Evolutionary conservation across 495 filamentous ascomycete species (phyloP).

Genomic region (Aspergillus sclerotiicarbonarius): DNA sequence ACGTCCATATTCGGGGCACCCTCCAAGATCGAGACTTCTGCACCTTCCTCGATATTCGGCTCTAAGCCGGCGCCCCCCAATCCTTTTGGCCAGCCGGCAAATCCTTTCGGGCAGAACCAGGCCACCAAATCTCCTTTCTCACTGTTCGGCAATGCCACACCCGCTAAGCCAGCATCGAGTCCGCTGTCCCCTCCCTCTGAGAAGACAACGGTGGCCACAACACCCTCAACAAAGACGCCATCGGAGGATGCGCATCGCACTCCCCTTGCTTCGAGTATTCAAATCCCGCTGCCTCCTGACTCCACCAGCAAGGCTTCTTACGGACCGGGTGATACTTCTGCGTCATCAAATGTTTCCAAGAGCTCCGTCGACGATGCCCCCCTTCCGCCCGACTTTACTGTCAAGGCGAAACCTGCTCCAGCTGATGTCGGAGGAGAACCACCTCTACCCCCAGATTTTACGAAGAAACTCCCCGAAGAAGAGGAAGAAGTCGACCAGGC

Average conservation of each 20-base stretch:
- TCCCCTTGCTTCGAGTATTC: slow-evolving; percentile 25
- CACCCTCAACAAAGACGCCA: slow-evolving; percentile 22
- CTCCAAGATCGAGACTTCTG: slow-evolving; percentile 23
- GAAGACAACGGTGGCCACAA: slow-evolving; percentile 29
- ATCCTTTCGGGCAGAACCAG: slow-evolving; percentile 30
- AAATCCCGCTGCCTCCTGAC: slow-evolving; percentile 73
- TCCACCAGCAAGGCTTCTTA: slow-evolving; percentile 66
- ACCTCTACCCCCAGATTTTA: slow-evolving; percentile 42
- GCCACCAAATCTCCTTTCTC: slow-evolving; percentile 38
- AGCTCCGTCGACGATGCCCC: slow-evolving; percentile 54
- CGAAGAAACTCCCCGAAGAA: slow-evolving; percentile 9
- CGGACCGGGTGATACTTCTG: slow-evolving; percentile 64
- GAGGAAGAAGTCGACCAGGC: slow-evolving; percentile 30
- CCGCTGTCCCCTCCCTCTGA: slow-evolving; percentile 40
- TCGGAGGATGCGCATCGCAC: slow-evolving; percentile 22
- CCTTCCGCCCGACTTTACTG: slow-evolving; percentile 59
- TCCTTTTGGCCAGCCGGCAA: slow-evolving; percentile 18
- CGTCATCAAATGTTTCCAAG: slow-evolving; percentile 58
- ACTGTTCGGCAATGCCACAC: slow-evolving; percentile 30
- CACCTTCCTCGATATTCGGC: slow-evolving; percentile 35
- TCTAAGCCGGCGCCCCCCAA: slow-evolving; percentile 18
- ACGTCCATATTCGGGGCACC: slow-evolving; percentile 44
- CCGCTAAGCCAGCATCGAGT: slow-evolving; percentile 27
- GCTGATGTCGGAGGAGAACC: slow-evolving; percentile 25
- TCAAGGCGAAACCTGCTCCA: slow-evolving; percentile 24